Evolutionary conservation across 345 rosid species (phyloP).

Genomic region (Boechera retrofracta): DNA sequence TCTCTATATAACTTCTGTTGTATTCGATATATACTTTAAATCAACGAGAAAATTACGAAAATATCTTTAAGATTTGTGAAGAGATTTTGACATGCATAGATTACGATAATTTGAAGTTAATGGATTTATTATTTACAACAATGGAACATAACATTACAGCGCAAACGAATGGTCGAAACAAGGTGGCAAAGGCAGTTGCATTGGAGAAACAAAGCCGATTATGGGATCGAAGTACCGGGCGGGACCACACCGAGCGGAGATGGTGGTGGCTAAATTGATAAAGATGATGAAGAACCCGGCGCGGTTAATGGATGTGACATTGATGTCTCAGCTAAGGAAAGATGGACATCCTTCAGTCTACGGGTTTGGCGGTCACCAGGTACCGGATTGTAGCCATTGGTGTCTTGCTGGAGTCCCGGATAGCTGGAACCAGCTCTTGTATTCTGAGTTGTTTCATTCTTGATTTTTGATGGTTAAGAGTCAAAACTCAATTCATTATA

Average conservation of each 20-base stretch:
- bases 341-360: conserved; percentile 48
- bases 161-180: conserved; percentile 65
- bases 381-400: conserved; percentile 50
- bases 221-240: conserved; percentile 47
- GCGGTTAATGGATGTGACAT: conserved; percentile 39
- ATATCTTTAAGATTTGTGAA: too few species aligned
- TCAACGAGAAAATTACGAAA: background rate
- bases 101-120: too few species aligned
- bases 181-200: conserved; percentile 47
- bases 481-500: background rate
- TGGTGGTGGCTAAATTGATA: conserved; percentile 42
- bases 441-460: conserved; percentile 36
- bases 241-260: conserved; percentile 57
- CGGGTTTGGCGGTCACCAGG: conserved; percentile 37
- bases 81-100: too few species aligned
- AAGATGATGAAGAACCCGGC: conserved; percentile 41
- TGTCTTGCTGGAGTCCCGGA: conserved; percentile 51
- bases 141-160: conserved; percentile 41
- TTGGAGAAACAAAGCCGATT: conserved; percentile 51
- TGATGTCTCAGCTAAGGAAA: conserved; percentile 50
- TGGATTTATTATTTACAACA: background rate
- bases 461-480: background rate
- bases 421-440: conserved; percentile 48
- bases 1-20: background rate
- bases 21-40: background rate